Evolutionary conservation across 2,329 filamentous ascomycete species (phyloP).

Genomic region (Diplocarpon mali): DNA sequence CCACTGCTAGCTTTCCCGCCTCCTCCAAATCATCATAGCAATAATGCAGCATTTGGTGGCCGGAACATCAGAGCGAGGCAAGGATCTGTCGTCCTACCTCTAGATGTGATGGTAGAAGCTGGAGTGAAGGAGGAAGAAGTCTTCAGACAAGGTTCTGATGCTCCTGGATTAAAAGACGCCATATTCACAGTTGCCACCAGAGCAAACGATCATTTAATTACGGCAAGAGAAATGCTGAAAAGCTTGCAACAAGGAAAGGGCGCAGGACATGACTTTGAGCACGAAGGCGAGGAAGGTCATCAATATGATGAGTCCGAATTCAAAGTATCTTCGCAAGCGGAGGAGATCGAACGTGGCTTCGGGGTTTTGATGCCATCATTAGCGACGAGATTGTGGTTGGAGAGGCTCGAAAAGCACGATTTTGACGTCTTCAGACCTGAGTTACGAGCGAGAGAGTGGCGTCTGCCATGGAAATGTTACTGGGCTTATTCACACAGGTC

Average conservation of each 20-base stretch:
- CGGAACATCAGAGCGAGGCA: conserved; percentile 34
- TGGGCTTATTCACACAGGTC: conserved; percentile 44
- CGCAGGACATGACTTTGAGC: conserved; percentile 80
- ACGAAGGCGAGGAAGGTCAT: conserved; percentile 65
- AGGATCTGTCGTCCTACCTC: conserved; percentile 64
- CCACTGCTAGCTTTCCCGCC: conserved; percentile 77
- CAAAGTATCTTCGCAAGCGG: conserved; percentile 29
- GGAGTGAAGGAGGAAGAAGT: conserved; percentile 83
- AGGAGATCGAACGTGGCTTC: conserved; percentile 58
- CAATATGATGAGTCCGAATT: conserved; percentile 32
- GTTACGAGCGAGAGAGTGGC: conserved; percentile 63
- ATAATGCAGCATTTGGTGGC: conserved; percentile 32
- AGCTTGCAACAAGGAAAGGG: conserved; percentile 63
- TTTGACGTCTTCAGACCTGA: conserved; percentile 69
- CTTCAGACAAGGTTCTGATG: conserved; percentile 66
- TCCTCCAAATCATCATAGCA: conserved; percentile 43
- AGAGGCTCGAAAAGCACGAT: conserved; percentile 65
- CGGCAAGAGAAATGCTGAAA: conserved; percentile 80
- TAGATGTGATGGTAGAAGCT: conserved; percentile 79
- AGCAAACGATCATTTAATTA: conserved; percentile 92
- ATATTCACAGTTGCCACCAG: conserved; percentile 87
- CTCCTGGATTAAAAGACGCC: conserved; percentile 73
- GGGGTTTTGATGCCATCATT: conserved; percentile 72
- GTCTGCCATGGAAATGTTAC: conserved; percentile 67
- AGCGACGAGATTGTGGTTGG: conserved; percentile 66